Evolutionary conservation across 345 rosid genomes (phyloP), one percentile per base, ranked within the genome.

Genomic region (Trapa bicornis): DNA sequence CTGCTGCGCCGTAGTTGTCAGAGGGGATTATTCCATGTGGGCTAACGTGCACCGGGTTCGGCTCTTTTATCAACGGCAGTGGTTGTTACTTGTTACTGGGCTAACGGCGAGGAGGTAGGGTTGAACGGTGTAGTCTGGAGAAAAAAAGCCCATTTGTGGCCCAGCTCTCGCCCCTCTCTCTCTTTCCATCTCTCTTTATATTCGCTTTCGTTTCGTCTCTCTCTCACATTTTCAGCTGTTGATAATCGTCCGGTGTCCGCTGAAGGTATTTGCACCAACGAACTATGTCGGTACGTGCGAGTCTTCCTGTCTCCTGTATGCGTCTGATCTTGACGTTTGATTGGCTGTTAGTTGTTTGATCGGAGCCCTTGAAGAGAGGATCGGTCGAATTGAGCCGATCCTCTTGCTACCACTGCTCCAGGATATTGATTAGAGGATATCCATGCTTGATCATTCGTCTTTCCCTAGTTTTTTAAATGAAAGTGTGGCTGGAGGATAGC

Each of bases 211-310:
- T 22, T 22, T 22, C 29, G 29, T 22, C 29, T 22, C 37, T 33
- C 48, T 45, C 48, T 11, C 48, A 11, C 13, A 11, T 8, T 58
- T 10, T 33, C 37, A 58, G 63, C 63, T 35, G 38, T 58, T 58
- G 63, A 58, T 58, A 58, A 38, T 58, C 38, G 37, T 58, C 63
- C 15, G 8, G 48, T 45, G 16, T 32, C 63, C 63, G 37, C 3
- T 37, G 63, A 58, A 58, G 15, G 35, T 37, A 38, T 33, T 35
- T 58, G 37, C 5, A 38, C 37, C 37, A 58, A n/a, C 38, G 76
- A 74, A 80, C 79, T 77, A 86, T 86, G 91, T 79, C 91, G 91
- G 91, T 86, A 82, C 70, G 89, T 75, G 15, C 43, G 64, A 50
- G 68, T 52, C 71, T 61, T 14, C 61, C 41, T 68, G 52, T 60